Evolutionary conservation across 345 rosid species (phyloP).

Genomic region (Populus davidiana): DNA sequence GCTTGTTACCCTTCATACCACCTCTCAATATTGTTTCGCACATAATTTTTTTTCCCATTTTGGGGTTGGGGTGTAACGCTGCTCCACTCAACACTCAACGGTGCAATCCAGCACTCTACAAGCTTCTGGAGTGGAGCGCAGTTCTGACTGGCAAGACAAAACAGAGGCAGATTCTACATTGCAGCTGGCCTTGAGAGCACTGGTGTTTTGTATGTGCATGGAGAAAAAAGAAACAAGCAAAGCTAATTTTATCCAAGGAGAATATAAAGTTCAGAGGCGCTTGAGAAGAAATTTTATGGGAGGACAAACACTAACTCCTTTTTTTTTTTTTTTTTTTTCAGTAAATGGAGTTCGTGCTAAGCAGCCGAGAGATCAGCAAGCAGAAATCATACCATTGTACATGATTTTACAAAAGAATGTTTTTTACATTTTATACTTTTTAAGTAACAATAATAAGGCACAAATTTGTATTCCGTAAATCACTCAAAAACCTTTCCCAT

Average conservation of each 20-base stretch:
- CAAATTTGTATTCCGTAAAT: background rate
- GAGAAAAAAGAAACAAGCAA: too few relatives aligned
- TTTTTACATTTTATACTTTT: background rate
- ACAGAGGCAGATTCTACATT: background rate
- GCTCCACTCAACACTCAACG: too few relatives aligned
- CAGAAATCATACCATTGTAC: background rate
- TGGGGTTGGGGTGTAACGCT: too few relatives aligned
- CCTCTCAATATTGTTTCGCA: too few relatives aligned
- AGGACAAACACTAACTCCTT: too few relatives aligned
- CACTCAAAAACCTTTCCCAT: background rate
- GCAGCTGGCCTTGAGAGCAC: background rate
- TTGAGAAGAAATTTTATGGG: too few relatives aligned
- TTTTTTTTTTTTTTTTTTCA: background rate
- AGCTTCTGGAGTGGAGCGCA: background rate
- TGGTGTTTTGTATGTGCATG: too few relatives aligned
- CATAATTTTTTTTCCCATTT: too few relatives aligned
- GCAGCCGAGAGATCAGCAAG: background rate
- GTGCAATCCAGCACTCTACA: background rate
- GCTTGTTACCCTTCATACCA: too few relatives aligned
- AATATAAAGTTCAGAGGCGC: too few relatives aligned
- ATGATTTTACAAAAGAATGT: background rate
- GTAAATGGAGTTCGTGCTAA: background rate
- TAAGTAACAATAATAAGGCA: background rate
- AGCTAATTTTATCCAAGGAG: too few relatives aligned
- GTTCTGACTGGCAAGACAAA: background rate